phyloP scores from a whole-genome alignment of 805 yeast genomes.

The Metschnikowia peoriensis region DNA sequence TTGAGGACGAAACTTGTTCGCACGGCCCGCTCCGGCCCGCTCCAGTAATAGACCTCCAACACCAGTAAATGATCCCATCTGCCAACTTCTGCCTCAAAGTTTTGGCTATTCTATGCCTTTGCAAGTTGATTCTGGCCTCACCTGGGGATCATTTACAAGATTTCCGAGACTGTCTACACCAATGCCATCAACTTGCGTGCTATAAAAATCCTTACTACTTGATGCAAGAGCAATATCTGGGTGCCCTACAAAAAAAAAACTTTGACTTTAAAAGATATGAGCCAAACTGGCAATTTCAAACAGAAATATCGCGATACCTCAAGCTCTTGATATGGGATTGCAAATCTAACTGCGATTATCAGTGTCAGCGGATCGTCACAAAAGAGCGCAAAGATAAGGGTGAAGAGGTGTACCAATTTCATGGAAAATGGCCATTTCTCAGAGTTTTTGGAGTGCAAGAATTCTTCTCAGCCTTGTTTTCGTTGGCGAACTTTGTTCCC shows the following conservation, averaged over 20 bases:
- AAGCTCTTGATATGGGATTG: constrained; percentile 42
- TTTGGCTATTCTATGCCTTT: neutral
- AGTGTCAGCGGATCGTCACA: constrained; percentile 81
- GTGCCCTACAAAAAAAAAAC: constrained; percentile 16
- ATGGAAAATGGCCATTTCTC: constrained; percentile 96
- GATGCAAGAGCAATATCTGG: constrained; percentile 23
- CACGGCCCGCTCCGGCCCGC: neutral
- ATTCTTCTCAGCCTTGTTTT: constrained; percentile 73
- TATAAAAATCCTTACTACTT: constrained; percentile 26
- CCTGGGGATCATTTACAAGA: constrained; percentile 62
- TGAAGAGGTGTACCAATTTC: constrained; percentile 76
- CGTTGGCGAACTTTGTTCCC: constrained; percentile 45
- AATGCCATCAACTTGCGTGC: constrained; percentile 45
- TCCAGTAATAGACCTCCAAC: neutral
- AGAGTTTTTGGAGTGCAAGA: constrained; percentile 84
- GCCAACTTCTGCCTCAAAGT: neutral
- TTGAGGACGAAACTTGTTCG: neutral
- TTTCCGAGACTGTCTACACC: constrained; percentile 52
- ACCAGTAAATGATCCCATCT: neutral
- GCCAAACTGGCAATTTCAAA: constrained; percentile 35
- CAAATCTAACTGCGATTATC: constrained; percentile 80
- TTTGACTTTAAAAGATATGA: constrained; percentile 26
- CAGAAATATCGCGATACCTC: constrained; percentile 43
- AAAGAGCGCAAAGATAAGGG: constrained; percentile 43
- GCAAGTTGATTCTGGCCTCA: constrained; percentile 29